phyloP scores from a whole-genome alignment of 495 filamentous ascomycete genomes.

The Penicillium angulare region DNA sequence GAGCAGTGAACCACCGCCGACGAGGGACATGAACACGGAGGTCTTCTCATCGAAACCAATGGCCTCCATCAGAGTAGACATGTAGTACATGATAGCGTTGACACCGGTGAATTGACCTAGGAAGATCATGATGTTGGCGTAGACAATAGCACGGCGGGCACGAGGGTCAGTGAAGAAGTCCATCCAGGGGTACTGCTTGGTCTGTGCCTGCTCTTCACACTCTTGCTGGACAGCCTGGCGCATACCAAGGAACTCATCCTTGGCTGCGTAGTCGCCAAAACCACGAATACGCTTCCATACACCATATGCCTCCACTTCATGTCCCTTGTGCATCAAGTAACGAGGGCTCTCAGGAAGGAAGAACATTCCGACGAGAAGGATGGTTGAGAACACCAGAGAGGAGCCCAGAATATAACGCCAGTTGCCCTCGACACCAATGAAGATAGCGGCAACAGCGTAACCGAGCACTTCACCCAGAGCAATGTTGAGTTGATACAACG shows the following conservation, averaged over 20 bases:
- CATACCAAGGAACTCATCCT: conserved; percentile 62
- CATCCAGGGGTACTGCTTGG: conserved; percentile 53
- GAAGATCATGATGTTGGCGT: conserved; percentile 63
- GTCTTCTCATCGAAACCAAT: conserved; percentile 53
- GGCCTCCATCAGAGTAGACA: conserved; percentile 54
- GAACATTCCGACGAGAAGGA: conserved; percentile 57
- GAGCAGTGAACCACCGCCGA: conserved; percentile 57
- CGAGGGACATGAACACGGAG: conserved; percentile 60
- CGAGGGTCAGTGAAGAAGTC: conserved; percentile 61
- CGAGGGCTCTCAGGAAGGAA: conserved; percentile 59
- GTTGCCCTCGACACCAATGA: conserved; percentile 55
- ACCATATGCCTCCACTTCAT: conserved; percentile 47
- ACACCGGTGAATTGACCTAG: conserved; percentile 62
- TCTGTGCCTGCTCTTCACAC: conserved; percentile 32
- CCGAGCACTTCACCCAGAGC: conserved; percentile 62
- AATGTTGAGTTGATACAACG: conserved; percentile 63
- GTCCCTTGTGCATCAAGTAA: conserved; percentile 55
- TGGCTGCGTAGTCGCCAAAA: conserved; percentile 43
- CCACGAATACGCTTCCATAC: conserved; percentile 65
- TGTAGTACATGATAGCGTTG: conserved; percentile 64
- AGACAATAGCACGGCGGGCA: conserved; percentile 57
- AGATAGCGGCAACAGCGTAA: conserved; percentile 61
- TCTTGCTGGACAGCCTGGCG: conserved; percentile 53
- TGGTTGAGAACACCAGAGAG: conserved; percentile 61
- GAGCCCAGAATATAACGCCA: conserved; percentile 67